Evolutionary conservation across 345 rosid genomes (phyloP).

Genomic region (Salix koriyanagi): DNA sequence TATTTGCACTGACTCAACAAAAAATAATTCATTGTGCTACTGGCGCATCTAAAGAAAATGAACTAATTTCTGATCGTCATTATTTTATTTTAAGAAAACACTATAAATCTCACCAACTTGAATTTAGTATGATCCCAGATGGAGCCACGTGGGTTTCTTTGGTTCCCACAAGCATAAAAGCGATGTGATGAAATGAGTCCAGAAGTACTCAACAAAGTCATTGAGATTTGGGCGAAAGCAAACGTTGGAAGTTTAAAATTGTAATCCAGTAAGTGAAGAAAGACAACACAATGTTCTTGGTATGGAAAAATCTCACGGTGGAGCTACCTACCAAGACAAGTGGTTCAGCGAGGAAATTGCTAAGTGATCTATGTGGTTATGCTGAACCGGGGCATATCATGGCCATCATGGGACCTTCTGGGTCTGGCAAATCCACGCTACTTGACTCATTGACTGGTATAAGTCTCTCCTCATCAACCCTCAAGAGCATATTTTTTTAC

Average conservation of each 20-base stretch:
- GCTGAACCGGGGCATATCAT: conserved; percentile 26
- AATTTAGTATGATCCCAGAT: too few species aligned
- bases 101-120: too few species aligned
- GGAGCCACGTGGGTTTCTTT: too few species aligned
- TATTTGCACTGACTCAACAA: too few species aligned
- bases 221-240: not conserved
- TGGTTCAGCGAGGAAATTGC: conserved; percentile 14
- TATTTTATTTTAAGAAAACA: too few species aligned
- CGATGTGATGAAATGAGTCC: too few species aligned
- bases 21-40: too few species aligned
- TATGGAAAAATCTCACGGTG: conserved; percentile 37
- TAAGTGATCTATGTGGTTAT: conserved; percentile 23
- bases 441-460: conserved; percentile 42
- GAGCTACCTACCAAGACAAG: not conserved
- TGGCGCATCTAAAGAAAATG: too few species aligned
- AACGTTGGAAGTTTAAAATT: not conserved
- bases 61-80: too few species aligned
- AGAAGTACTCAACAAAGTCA: too few species aligned
- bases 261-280: too few species aligned
- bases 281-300: conserved; percentile 2
- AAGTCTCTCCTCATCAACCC: not conserved
- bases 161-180: too few species aligned
- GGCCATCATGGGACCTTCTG: conserved; percentile 47
- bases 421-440: conserved; percentile 38
- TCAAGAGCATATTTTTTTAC: not conserved